phyloP scores from a whole-genome alignment of 768 basidiomycete genomes.

The Agrocybe praecox region DNA sequence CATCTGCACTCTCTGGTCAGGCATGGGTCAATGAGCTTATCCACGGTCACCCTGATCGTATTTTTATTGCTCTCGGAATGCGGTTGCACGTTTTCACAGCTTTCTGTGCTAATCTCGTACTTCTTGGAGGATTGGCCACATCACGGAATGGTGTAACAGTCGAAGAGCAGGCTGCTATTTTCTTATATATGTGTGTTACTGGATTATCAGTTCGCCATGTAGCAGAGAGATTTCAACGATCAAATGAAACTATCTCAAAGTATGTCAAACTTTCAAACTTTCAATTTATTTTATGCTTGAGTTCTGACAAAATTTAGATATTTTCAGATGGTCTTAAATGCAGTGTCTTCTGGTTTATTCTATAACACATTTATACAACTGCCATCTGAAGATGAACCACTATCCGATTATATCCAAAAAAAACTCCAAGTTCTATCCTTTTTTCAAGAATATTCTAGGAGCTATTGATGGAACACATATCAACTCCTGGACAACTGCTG shows the following conservation, averaged over 20 bases:
- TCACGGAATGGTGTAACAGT: background rate
- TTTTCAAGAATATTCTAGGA: slow-evolving; percentile 25
- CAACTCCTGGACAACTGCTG: slow-evolving; percentile 12
- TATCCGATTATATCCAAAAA: background rate
- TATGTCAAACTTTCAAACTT: background rate
- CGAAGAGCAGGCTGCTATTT: slow-evolving; percentile 14
- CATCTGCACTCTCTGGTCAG: slow-evolving; percentile 7
- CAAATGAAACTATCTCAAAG: slow-evolving; percentile 14
- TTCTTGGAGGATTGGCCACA: background rate
- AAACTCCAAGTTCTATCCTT: slow-evolving; percentile 26
- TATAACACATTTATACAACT: slow-evolving; percentile 24
- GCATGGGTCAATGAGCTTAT: slow-evolving; percentile 15
- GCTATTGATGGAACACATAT: slow-evolving; percentile 28
- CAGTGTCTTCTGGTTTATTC: slow-evolving; percentile 25
- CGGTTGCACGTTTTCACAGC: slow-evolving; percentile 5
- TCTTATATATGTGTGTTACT: slow-evolving; percentile 11
- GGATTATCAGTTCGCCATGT: slow-evolving; percentile 10
- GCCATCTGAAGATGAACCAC: slow-evolving; percentile 1
- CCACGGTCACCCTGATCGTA: slow-evolving; percentile 8
- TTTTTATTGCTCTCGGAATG: slow-evolving; percentile 8
- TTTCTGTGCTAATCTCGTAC: background rate
- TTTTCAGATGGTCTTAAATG: slow-evolving; percentile 25
- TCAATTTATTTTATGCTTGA: background rate
- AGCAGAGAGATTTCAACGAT: slow-evolving; percentile 12
- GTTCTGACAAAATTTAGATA: slow-evolving; percentile 20